Percentiles rank a stretch among this genome's conserved stretches.
Conservation (phyloP, 2,329 filamentous ascomycete species). For the Epicoccum sorghinum region DNA sequence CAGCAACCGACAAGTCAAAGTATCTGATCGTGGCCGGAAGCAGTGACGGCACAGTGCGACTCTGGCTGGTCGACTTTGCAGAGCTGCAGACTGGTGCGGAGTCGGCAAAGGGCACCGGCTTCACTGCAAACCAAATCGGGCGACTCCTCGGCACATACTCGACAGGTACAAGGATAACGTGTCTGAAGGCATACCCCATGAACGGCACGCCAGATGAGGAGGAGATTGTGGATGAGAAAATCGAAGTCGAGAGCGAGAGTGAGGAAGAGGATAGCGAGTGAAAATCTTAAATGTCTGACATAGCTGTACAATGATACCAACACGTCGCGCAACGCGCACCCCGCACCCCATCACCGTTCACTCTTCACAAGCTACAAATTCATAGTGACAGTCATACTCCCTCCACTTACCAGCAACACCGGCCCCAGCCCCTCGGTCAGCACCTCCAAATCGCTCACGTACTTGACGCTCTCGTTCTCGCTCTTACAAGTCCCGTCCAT, state of each 20-base stretch:
- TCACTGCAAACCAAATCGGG: conserved; percentile 60
- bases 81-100: conserved; percentile 30
- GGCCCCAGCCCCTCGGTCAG: conserved; percentile 79
- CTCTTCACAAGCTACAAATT: conserved; percentile 58
- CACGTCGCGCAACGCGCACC: not conserved
- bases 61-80: conserved; percentile 67
- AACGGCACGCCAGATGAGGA: conserved; percentile 52
- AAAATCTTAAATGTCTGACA: not conserved
- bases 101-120: conserved; percentile 24
- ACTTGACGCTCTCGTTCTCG: conserved; percentile 72
- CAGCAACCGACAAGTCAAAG: conserved; percentile 47
- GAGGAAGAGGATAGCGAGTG: conserved; percentile 32
- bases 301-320: conserved; percentile 22
- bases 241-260: conserved; percentile 26
- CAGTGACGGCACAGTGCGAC: conserved; percentile 82
- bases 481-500: conserved; percentile 75
- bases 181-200: conserved; percentile 86
- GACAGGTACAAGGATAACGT: conserved; percentile 88
- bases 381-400: conserved; percentile 88
- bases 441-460: conserved; percentile 78
- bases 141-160: conserved; percentile 77
- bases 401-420: conserved; percentile 79
- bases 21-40: conserved; percentile 72
- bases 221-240: conserved; percentile 25
- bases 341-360: not conserved